phyloP scores from a whole-genome alignment of 2,329 filamentous ascomycete genomes.

The Neofusicoccum laricinum region DNA sequence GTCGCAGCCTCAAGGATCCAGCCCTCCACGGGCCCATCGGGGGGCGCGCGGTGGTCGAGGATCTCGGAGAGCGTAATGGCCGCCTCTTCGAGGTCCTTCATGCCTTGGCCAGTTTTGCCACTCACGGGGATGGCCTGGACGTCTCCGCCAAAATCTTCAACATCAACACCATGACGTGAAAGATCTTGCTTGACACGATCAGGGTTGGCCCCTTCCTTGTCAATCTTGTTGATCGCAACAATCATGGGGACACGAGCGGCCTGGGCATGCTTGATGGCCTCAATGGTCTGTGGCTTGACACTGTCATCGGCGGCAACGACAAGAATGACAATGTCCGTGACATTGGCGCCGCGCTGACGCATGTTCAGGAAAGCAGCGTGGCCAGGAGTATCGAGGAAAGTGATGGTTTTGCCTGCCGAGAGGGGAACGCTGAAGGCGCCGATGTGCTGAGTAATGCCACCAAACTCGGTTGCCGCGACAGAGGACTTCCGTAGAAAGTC shows the following conservation, averaged over 20 bases:
- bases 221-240: slow-evolving; percentile 95
- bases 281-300: slow-evolving; percentile 94
- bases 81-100: slow-evolving; percentile 88
- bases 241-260: slow-evolving; percentile 89
- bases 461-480: slow-evolving; percentile 85
- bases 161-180: slow-evolving; percentile 75
- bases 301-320: slow-evolving; percentile 97
- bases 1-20: slow-evolving; percentile 92
- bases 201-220: slow-evolving; percentile 77
- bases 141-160: slow-evolving; percentile 94
- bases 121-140: slow-evolving; percentile 89
- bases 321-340: slow-evolving; percentile 94
- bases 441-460: slow-evolving; percentile 97
- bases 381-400: slow-evolving; percentile 94
- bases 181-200: slow-evolving; percentile 88
- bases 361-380: slow-evolving; percentile 95
- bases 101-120: slow-evolving; percentile 89
- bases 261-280: slow-evolving; percentile 91
- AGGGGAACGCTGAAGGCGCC: slow-evolving; percentile 92
- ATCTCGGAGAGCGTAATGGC: slow-evolving; percentile 84
- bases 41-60: slow-evolving; percentile 81
- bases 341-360: slow-evolving; percentile 90
- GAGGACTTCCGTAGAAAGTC: slow-evolving; percentile 93
- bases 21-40: slow-evolving; percentile 75
- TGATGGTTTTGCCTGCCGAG: slow-evolving; percentile 80